Evolutionary conservation across 2,329 filamentous ascomycete genomes (phyloP), one percentile per base, ranked within the genome.

Genomic region (Colletotrichum orbiculare): DNA sequence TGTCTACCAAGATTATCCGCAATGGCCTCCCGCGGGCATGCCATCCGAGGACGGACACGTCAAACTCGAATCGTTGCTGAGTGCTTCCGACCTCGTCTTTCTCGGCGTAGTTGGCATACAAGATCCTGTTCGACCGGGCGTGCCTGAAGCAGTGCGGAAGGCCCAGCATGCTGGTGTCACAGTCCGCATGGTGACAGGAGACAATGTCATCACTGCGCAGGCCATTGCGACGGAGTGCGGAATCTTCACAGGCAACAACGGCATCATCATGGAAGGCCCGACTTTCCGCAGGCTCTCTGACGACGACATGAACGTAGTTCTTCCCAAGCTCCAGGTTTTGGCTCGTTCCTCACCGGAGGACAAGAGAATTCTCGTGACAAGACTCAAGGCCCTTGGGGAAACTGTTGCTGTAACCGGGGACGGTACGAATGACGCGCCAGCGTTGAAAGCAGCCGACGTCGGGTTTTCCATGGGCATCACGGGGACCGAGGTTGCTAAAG

Each of bases 381-480:
- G 85, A 46, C 78, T 91, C 1, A 88, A 89, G 71, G 83, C 86
- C 50, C 83, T 91, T 64, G 88, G 88, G 33, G 86, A 89, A 73
- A 89, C 86, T 5, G 88, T 90, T 17, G 88, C 88, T 41, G 87
- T 89, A 1, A 90, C 88, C 38, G 88, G 88, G 67, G 88, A 90
- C 68, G 88, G 87, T 50, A 89, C 87, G 42, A 90, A 90, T 57
- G 88, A 90, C 70, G 87, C 87, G 1, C 86, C 88, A 33, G 88
- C 88, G 60, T 77, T 90, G 25, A 90, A 89, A 75, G 86, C 85
- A 55, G 88, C 88, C 8, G 88, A 90, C 73, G 87, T 90, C 55
- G 88, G 88, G n/a, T 89, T 90, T 71, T 87, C 88, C 6, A 89
- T 90, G 87, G 88, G 88, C 65, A 86, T 90, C 58, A 82, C 87